These are phyloP conservation scores for Incumbomyces delicatus DNA, from an alignment of 2,329 filamentous ascomycete genomes.

Conservation along the genomic window DNA sequence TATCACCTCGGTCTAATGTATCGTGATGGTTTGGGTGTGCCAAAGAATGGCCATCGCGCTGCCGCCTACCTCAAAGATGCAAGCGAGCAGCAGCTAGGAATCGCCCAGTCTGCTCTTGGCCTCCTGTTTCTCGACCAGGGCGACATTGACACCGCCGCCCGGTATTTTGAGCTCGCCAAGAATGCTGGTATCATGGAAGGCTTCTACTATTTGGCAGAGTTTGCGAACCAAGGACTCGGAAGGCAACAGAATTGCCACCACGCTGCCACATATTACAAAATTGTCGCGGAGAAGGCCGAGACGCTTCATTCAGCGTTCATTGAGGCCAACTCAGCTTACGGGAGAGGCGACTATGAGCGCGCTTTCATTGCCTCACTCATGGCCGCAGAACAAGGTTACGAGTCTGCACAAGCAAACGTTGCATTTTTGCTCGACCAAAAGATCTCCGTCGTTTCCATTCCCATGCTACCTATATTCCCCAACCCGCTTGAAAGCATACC, in stretches of 20 bases:
- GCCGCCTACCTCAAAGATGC: slow-evolving; percentile 67
- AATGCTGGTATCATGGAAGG: slow-evolving; percentile 78
- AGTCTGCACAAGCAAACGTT: slow-evolving; percentile 80
- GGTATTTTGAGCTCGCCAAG: slow-evolving; percentile 80
- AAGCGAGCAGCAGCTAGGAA: slow-evolving; percentile 69
- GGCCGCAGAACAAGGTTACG: slow-evolving; percentile 87
- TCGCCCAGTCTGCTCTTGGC: slow-evolving; percentile 74
- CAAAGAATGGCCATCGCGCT: slow-evolving; percentile 60
- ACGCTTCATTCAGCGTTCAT: slow-evolving; percentile 65
- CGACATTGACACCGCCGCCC: slow-evolving; percentile 66
- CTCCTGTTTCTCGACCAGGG: slow-evolving; percentile 81
- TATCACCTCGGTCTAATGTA: slow-evolving; percentile 78
- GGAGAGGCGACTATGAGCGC: slow-evolving; percentile 65
- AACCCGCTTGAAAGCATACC: slow-evolving; percentile 26
- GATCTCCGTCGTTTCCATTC: slow-evolving; percentile 50
- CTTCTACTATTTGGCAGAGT: slow-evolving; percentile 84
- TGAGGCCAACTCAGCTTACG: slow-evolving; percentile 75
- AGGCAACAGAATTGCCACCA: slow-evolving; percentile 68
- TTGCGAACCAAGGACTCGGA: slow-evolving; percentile 70
- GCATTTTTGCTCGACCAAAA: slow-evolving; percentile 74
- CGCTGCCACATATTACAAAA: slow-evolving; percentile 74
- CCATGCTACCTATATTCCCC: slow-evolving; percentile 41
- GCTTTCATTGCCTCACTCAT: slow-evolving; percentile 75
- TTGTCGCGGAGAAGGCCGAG: slow-evolving; percentile 64
- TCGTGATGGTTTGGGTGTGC: slow-evolving; percentile 64